phyloP scores from a whole-genome alignment of 2,329 filamentous ascomycete species.

The Chrysoporthe cubensis region DNA sequence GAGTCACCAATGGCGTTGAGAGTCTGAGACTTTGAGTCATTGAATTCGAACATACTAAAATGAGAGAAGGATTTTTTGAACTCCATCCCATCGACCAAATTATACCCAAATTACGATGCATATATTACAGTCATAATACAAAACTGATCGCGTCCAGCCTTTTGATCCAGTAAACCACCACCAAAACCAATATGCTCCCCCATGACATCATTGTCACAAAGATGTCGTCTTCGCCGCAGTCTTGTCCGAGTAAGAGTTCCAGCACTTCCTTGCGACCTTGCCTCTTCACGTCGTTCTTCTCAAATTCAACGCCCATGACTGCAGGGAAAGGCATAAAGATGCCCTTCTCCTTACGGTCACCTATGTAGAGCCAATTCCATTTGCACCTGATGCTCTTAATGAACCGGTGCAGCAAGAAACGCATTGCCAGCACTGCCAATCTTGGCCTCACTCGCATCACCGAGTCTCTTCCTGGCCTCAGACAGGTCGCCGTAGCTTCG shows the following conservation, averaged over 20 bases:
- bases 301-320: neutral
- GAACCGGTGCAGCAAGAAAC: conserved; percentile 27
- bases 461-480: conserved; percentile 26
- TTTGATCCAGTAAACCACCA: conserved; percentile 23
- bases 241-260: conserved; percentile 7
- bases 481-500: conserved; percentile 28
- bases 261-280: conserved; percentile 19
- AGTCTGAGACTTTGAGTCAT: neutral
- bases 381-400: conserved; percentile 15
- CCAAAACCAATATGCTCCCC: conserved; percentile 12
- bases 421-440: conserved; percentile 18
- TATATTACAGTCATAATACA: conserved; percentile 12
- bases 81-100: conserved; percentile 2
- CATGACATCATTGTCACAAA: conserved; percentile 26
- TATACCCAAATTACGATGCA: neutral
- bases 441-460: conserved; percentile 21
- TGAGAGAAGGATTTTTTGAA: neutral
- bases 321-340: conserved; percentile 12
- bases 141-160: conserved; percentile 12
- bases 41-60: neutral
- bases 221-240: conserved; percentile 20
- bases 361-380: neutral
- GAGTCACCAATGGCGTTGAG: neutral
- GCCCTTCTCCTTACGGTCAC: conserved; percentile 4
- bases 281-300: conserved; percentile 9